phyloP scores from a whole-genome alignment of 1,139 yeast species.

The Protomyces inundatus region DNA sequence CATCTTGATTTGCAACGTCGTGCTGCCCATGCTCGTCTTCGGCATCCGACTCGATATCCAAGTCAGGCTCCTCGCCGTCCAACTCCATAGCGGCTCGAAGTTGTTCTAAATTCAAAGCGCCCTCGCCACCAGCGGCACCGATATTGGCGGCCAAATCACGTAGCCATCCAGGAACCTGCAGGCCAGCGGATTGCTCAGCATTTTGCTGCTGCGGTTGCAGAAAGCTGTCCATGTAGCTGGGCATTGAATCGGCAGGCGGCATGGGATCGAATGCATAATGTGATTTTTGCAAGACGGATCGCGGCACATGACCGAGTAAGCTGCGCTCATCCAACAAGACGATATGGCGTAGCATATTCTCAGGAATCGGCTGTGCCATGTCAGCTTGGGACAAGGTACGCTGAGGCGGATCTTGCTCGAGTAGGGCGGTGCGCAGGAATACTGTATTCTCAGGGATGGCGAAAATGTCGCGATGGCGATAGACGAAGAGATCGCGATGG shows the following conservation, averaged over 20 bases:
- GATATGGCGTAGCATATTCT: constrained; percentile 35
- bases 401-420: constrained; percentile 26
- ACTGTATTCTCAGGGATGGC: constrained; percentile 31
- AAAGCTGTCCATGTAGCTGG: constrained; percentile 2
- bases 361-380: constrained; percentile 26
- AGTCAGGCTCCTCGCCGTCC: too few species aligned
- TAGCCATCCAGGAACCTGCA: too few species aligned
- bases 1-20: neutral
- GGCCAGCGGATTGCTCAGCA: too few species aligned
- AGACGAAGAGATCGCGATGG: constrained; percentile 33
- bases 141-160: too few species aligned
- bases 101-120: too few species aligned
- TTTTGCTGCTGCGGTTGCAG: too few species aligned
- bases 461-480: constrained; percentile 36
- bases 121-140: too few species aligned
- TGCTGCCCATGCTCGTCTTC: too few species aligned
- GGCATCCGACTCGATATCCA: too few species aligned
- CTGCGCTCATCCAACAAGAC: constrained; percentile 33
- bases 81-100: too few species aligned
- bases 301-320: constrained; percentile 23
- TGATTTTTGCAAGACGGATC: constrained; percentile 13
- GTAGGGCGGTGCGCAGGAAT: constrained; percentile 29
- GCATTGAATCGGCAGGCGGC: constrained; percentile 27
- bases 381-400: neutral
- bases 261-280: constrained; percentile 21